Evolutionary conservation across 1,284 basidiomycete genomes (phyloP).

Genomic region (Microbotryum intermedium): DNA sequence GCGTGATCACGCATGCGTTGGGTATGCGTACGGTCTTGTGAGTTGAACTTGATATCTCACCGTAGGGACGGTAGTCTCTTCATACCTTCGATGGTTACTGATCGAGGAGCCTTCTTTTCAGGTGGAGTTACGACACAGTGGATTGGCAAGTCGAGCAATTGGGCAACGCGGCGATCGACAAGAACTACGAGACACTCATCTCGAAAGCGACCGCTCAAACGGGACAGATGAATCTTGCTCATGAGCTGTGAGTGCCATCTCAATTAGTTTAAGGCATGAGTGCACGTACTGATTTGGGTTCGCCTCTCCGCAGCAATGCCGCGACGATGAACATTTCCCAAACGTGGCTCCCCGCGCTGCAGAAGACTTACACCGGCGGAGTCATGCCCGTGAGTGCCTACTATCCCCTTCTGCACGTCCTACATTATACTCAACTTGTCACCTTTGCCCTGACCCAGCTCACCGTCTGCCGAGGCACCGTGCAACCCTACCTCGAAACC

Average conservation of each 20-base stretch:
- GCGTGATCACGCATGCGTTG: constrained; percentile 44
- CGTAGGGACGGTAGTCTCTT: too few species aligned
- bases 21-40: constrained; percentile 46
- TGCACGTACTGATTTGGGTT: constrained; percentile 33
- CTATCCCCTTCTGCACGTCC: too few species aligned
- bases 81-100: constrained; percentile 29
- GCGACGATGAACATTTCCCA: constrained; percentile 35
- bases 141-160: neutral
- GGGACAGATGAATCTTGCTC: constrained; percentile 43
- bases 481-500: constrained; percentile 42
- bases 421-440: too few species aligned
- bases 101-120: too few species aligned
- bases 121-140: constrained; percentile 33
- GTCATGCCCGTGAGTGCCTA: neutral
- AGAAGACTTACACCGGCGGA: neutral
- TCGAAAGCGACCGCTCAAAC: constrained; percentile 23
- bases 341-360: neutral
- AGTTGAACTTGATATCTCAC: constrained; percentile 37
- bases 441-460: constrained; percentile 39
- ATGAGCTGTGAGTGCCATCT: constrained; percentile 42
- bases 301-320: constrained; percentile 43
- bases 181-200: constrained; percentile 43
- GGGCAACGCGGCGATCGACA: constrained; percentile 33
- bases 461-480: constrained; percentile 39
- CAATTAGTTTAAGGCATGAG: constrained; percentile 37